Evolutionary conservation across 169 alveolate genomes (phyloP).

Genomic region (Miamiensis avidus): DNA sequence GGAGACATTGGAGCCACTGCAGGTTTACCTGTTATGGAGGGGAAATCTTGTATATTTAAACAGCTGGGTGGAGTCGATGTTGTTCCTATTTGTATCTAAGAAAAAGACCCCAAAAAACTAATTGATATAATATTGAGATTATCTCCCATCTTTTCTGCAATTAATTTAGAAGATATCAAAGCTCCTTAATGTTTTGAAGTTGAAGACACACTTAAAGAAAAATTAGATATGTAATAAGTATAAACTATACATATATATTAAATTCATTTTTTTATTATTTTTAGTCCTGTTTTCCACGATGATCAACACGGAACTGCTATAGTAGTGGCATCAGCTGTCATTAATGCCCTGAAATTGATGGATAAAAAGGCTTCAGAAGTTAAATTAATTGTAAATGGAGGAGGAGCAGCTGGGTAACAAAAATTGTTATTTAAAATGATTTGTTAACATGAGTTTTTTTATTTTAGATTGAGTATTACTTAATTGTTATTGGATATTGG

Average conservation of each 20-base stretch:
- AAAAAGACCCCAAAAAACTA: conserved; percentile 61
- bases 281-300: conserved; percentile 68
- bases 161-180: conserved; percentile 68
- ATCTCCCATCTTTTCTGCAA: conserved; percentile 65
- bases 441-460: no score
- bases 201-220: conserved; percentile 43
- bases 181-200: conserved; percentile 69
- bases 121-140: conserved; percentile 46
- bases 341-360: conserved; percentile 47
- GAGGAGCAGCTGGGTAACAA: conserved; percentile 81
- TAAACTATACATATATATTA: no score
- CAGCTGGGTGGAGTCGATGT: conserved; percentile 63
- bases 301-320: conserved; percentile 81
- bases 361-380: conserved; percentile 38
- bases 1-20: conserved; percentile 77
- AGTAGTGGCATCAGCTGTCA: conserved; percentile 58
- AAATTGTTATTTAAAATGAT: no score
- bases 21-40: conserved; percentile 79
- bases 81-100: conserved; percentile 60
- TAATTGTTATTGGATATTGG: conserved; percentile 37
- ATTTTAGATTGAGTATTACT: conserved; percentile 10
- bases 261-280: no score
- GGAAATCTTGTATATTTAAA: conserved; percentile 64
- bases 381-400: conserved; percentile 59
- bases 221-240: conserved; percentile 25